A percentile compares a stretch with the other conserved stretches of the same genome.
Conservation (phyloP, 2,329 filamentous ascomycete genomes). For the Colletotrichum incanum region DNA sequence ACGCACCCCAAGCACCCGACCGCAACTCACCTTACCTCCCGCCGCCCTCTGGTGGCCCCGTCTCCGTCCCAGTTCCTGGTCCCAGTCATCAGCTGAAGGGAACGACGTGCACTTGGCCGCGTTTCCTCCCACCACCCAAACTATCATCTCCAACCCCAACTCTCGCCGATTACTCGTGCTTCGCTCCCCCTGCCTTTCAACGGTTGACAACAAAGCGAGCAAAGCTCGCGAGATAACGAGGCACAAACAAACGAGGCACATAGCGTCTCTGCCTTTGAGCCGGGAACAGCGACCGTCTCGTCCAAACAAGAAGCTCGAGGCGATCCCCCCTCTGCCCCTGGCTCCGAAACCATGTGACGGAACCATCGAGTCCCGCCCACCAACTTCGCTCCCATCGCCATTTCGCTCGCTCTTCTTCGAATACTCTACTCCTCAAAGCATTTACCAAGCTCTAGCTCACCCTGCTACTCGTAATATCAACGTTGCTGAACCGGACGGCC, state of each 20-base stretch:
- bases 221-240: conserved; percentile 24
- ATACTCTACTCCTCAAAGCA: conserved; percentile 10
- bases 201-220: conserved; percentile 32
- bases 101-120: conserved; percentile 34
- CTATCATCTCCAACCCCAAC: conserved; percentile 29
- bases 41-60: conserved; percentile 19
- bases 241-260: conserved; percentile 13
- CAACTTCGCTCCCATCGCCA: conserved; percentile 37
- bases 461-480: conserved; percentile 5
- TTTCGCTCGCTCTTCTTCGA: conserved; percentile 21
- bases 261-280: conserved; percentile 19
- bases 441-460: conserved; percentile 9
- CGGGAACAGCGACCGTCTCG: conserved; percentile 26
- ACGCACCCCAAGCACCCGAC: conserved; percentile 25
- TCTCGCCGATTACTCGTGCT: conserved; percentile 20
- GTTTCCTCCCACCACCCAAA: conserved; percentile 37
- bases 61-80: conserved; percentile 36
- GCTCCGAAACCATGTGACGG: conserved; percentile 44
- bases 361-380: conserved; percentile 43
- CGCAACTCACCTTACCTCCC: conserved; percentile 36
- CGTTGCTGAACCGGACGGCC: conserved; percentile 20
- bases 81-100: conserved; percentile 42
- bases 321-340: conserved; percentile 40
- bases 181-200: conserved; percentile 24
- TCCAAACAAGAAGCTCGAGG: conserved; percentile 35